These are phyloP conservation scores for Colletotrichum sidae DNA, from an alignment of 2,329 filamentous ascomycete species.

Conservation along the genomic window DNA sequence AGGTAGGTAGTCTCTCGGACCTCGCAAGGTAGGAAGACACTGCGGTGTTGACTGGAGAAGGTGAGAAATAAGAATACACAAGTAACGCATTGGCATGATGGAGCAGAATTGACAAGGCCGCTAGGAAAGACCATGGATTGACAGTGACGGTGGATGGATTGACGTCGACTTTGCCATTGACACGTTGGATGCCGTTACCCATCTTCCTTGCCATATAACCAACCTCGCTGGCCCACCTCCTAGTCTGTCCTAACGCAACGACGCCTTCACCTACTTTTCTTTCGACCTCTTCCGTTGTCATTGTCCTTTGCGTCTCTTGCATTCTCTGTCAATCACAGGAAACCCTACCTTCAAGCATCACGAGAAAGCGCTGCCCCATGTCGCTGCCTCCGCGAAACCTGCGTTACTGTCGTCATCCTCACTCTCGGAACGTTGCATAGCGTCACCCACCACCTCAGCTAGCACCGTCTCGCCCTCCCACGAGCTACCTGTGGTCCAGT, in stretches of 20 bases:
- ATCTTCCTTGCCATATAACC: slow-evolving; percentile 22
- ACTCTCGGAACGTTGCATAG: slow-evolving; percentile 24
- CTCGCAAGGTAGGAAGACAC: no score
- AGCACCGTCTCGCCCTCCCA: not conserved
- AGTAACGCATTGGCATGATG: not conserved
- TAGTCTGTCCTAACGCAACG: not conserved
- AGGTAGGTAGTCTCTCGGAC: no score
- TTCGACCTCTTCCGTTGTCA: slow-evolving; percentile 5
- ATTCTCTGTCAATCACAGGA: not conserved
- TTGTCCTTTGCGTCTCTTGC: not conserved
- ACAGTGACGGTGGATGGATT: not conserved
- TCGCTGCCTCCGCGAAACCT: slow-evolving; percentile 15
- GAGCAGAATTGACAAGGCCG: slow-evolving; percentile 1
- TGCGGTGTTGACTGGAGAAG: not conserved
- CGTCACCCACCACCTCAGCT: slow-evolving; percentile 10
- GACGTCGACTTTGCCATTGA: slow-evolving; percentile 6
- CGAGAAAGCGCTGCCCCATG: slow-evolving; percentile 8
- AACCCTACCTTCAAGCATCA: no score
- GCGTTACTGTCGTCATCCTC: slow-evolving; percentile 2
- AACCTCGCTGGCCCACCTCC: slow-evolving; percentile 7
- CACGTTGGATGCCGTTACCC: slow-evolving; percentile 5
- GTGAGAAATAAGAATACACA: not conserved
- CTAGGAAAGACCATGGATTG: slow-evolving; percentile 29
- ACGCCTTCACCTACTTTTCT: slow-evolving; percentile 19
- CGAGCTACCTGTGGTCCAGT: no score